A percentile compares a stretch with the other conserved stretches of the same genome.
Conservation (phyloP, 2,329 filamentous ascomycete species). For the Xylariaceae sp. region DNA sequence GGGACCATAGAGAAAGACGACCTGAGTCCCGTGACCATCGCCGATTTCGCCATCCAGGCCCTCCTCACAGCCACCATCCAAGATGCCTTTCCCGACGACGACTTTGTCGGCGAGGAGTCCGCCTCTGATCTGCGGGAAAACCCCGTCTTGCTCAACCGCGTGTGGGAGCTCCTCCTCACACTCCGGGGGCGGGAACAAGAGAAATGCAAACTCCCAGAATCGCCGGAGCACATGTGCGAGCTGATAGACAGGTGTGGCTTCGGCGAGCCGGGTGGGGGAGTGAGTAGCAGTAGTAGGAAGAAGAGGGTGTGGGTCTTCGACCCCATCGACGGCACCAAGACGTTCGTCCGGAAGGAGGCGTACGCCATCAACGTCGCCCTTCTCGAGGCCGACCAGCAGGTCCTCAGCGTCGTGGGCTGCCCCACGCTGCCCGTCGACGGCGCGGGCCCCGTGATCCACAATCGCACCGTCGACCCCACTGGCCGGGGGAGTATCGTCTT, state of each 20-base stretch:
- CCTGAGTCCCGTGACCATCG: constrained; percentile 52
- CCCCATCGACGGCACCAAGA: constrained; percentile 56
- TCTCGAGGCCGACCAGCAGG: constrained; percentile 44
- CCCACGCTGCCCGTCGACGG: constrained; percentile 39
- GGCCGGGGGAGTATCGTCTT: constrained; percentile 46
- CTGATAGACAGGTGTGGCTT: constrained; percentile 48
- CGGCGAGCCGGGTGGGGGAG: constrained; percentile 30
- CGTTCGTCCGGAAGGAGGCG: constrained; percentile 47
- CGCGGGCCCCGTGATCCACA: constrained; percentile 35
- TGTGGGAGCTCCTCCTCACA: constrained; percentile 41
- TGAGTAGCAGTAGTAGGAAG: too few species aligned
- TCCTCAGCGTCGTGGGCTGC: constrained; percentile 45
- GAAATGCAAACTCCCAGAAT: constrained; percentile 31
- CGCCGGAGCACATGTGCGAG: constrained; percentile 43
- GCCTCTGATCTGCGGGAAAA: constrained; percentile 42
- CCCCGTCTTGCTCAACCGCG: constrained; percentile 37
- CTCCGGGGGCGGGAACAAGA: constrained; percentile 23
- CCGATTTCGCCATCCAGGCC: constrained; percentile 55
- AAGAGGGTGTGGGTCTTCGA: constrained; percentile 54
- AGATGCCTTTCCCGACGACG: constrained; percentile 44
- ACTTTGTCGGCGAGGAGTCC: constrained; percentile 52
- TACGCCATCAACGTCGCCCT: constrained; percentile 55
- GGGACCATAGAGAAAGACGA: constrained; percentile 49
- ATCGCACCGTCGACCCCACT: constrained; percentile 39
- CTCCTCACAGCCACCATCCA: constrained; percentile 47